Percentiles rank a stretch among this genome's conserved stretches.
These are phyloP conservation scores for Kondoa subrosea DNA, from an alignment of 768 basidiomycete species.

Conservation along the genomic window DNA sequence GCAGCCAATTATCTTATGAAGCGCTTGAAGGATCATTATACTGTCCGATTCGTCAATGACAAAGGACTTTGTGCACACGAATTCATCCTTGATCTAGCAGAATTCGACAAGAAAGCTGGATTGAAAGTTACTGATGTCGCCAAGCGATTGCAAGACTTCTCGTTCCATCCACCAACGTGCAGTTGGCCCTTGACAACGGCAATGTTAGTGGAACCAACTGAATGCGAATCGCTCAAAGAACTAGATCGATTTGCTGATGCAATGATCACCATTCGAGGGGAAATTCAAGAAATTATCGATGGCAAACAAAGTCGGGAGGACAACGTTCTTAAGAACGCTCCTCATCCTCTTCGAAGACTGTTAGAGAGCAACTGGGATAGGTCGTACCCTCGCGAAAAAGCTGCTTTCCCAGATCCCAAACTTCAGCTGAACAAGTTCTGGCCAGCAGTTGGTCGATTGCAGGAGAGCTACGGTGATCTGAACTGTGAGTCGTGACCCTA, in stretches of 20 bases:
- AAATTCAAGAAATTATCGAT: constrained; percentile 67
- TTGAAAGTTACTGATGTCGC: constrained; percentile 86
- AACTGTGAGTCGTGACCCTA: not conserved
- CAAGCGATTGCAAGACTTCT: constrained; percentile 56
- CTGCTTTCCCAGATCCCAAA: constrained; percentile 75
- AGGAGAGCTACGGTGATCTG: constrained; percentile 77
- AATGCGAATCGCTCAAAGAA: constrained; percentile 84
- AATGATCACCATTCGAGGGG: constrained; percentile 87
- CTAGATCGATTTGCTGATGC: constrained; percentile 95
- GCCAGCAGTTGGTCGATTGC: constrained; percentile 79
- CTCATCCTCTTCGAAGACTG: constrained; percentile 64
- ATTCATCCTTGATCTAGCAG: constrained; percentile 80
- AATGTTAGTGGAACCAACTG: constrained; percentile 71
- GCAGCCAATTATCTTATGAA: constrained; percentile 96
- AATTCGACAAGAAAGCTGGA: constrained; percentile 78
- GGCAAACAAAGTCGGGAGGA: constrained; percentile 81
- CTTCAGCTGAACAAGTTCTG: constrained; percentile 84
- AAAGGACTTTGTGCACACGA: constrained; percentile 92
- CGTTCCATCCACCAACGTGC: constrained; percentile 92
- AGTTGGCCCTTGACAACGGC: constrained; percentile 74
- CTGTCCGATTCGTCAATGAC: constrained; percentile 67
- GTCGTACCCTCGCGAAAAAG: constrained; percentile 74
- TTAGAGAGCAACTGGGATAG: constrained; percentile 76
- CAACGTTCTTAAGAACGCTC: constrained; percentile 84
- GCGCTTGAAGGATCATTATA: constrained; percentile 68